Evolutionary conservation across 2,329 filamentous ascomycete species (phyloP).

Genomic region (Drechslerella stenobrocha): DNA sequence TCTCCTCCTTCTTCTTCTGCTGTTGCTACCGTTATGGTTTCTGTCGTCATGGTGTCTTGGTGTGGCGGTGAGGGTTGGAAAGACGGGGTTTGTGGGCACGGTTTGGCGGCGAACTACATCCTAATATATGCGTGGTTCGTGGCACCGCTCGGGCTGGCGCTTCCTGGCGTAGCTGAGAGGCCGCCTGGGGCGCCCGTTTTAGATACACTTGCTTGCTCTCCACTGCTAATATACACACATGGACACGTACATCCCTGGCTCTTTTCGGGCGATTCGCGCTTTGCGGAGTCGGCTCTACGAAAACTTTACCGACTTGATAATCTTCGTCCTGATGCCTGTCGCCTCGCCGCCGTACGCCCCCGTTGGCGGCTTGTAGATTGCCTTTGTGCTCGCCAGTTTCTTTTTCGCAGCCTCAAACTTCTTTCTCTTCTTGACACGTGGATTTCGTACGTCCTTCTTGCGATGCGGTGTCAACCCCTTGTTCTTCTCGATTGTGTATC

Average conservation of each 20-base stretch:
- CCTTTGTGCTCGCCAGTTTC: slow-evolving; percentile 86
- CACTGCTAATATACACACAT: slow-evolving; percentile 5
- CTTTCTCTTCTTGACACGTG: slow-evolving; percentile 96
- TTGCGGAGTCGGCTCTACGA: slow-evolving; percentile 6
- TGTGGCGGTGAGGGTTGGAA: slow-evolving; percentile 1
- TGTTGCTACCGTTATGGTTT: slow-evolving; percentile 4
- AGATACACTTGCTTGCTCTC: background rate
- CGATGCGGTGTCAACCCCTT: slow-evolving; percentile 87
- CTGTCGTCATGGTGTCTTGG: slow-evolving; percentile 19
- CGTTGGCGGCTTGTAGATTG: slow-evolving; percentile 69
- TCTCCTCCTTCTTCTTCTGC: slow-evolving; percentile 6
- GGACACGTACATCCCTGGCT: background rate
- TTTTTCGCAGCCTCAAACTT: slow-evolving; percentile 97
- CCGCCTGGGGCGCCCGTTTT: background rate
- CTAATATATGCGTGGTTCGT: no score
- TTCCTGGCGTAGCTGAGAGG: background rate
- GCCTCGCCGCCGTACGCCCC: slow-evolving; percentile 40
- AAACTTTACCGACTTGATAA: slow-evolving; percentile 46
- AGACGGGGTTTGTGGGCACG: background rate
- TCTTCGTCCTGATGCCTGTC: slow-evolving; percentile 43
- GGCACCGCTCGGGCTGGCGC: background rate
- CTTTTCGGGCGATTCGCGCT: background rate
- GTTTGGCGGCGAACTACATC: background rate
- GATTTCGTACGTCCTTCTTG: slow-evolving; percentile 93
- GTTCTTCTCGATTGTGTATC: slow-evolving; percentile 94